Evolutionary conservation across 306 rosid genomes (phyloP).

Genomic region (Acmispon strigosus): DNA sequence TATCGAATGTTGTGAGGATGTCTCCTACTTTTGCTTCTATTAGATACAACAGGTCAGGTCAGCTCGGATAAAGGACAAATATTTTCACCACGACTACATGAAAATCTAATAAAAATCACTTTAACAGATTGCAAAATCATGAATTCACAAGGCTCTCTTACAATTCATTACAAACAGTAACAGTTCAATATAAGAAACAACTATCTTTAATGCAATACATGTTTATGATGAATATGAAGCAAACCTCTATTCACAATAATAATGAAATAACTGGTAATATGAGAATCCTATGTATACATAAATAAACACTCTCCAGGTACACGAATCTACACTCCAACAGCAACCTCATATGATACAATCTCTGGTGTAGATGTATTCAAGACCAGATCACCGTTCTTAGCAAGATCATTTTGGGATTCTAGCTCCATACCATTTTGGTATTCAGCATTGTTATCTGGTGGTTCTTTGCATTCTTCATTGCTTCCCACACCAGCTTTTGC

Average conservation of each 20-base stretch:
- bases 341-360: slow-evolving; percentile 53
- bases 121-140: neutral
- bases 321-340: slow-evolving; percentile 46
- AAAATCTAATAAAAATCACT: neutral
- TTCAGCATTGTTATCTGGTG: slow-evolving; percentile 19
- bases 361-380: slow-evolving; percentile 35
- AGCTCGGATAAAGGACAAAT: neutral
- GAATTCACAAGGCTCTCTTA: slow-evolving; percentile 7
- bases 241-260: slow-evolving; percentile 41
- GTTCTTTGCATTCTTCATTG: slow-evolving; percentile 34
- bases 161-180: slow-evolving; percentile 10
- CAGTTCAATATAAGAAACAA: slow-evolving; percentile 11
- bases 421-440: slow-evolving; percentile 18
- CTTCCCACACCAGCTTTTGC: slow-evolving; percentile 23
- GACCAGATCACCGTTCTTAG: slow-evolving; percentile 26
- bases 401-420: slow-evolving; percentile 23
- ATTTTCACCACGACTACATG: neutral
- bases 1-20: neutral
- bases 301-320: slow-evolving; percentile 11
- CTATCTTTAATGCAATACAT: slow-evolving; percentile 11
- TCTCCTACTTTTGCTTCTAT: neutral
- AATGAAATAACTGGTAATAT: slow-evolving; percentile 20
- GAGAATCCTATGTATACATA: slow-evolving; percentile 18
- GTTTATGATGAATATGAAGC: slow-evolving; percentile 20
- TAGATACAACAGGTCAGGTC: neutral